phyloP scores from a whole-genome alignment of 805 yeast species.

The Barnettozyma sucrosica region DNA sequence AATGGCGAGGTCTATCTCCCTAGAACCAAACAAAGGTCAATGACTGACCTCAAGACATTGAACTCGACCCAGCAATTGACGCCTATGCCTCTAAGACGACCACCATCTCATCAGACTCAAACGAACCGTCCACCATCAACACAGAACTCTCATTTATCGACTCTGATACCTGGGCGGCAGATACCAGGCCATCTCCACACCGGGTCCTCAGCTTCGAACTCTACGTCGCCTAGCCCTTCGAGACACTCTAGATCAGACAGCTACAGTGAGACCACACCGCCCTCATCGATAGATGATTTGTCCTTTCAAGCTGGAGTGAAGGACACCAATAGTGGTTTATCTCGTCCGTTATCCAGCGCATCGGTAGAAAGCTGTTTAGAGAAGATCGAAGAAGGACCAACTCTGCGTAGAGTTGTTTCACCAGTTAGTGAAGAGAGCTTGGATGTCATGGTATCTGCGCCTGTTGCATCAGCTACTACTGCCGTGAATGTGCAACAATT shows the following conservation, averaged over 20 bases:
- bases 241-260: constrained; percentile 24
- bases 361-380: constrained; percentile 7
- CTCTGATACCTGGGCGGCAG: neutral
- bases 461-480: neutral
- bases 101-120: neutral
- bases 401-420: neutral
- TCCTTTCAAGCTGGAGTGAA: constrained; percentile 2
- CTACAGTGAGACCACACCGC: constrained; percentile 24
- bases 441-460: neutral
- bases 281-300: constrained; percentile 26
- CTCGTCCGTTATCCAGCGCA: neutral
- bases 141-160: neutral
- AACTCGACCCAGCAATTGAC: neutral
- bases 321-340: neutral
- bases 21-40: constrained; percentile 22
- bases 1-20: constrained; percentile 28
- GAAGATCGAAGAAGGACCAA: constrained; percentile 18
- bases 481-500: neutral
- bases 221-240: constrained; percentile 25
- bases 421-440: neutral
- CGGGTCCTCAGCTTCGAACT: constrained; percentile 7
- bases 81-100: neutral
- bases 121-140: neutral
- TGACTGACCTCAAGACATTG: constrained; percentile 11
- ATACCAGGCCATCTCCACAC: neutral